A percentile compares a stretch with the other conserved stretches of the same genome.
phyloP scores from a whole-genome alignment of 2,329 filamentous ascomycete species.

The Diplodia sapinea region DNA sequence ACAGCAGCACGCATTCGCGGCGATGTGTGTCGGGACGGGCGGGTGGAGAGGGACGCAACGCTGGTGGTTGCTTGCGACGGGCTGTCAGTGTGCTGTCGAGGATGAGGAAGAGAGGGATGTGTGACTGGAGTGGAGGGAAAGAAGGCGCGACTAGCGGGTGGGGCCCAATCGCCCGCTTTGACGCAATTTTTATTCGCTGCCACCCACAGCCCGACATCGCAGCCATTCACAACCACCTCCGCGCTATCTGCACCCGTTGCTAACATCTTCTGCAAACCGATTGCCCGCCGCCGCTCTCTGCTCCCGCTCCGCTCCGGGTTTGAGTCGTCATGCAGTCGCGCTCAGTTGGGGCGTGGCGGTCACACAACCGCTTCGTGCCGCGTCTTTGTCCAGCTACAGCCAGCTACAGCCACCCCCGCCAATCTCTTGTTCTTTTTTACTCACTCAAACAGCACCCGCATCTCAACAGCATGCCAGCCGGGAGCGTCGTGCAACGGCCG shows the following conservation, averaged over 20 bases:
- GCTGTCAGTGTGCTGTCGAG: conserved; percentile 1
- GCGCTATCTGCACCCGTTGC: conserved; percentile 5
- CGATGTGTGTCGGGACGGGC: conserved; percentile 20
- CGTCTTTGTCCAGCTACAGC: background rate
- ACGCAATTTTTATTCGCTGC: conserved; percentile 5
- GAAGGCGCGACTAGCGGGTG: conserved; percentile 6
- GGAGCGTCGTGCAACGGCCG: background rate
- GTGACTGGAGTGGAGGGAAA: conserved; percentile 6
- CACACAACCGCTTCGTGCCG: background rate
- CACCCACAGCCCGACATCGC: conserved; percentile 8
- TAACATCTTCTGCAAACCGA: conserved; percentile 23
- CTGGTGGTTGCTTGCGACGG: conserved; percentile 12
- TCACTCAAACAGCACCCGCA: background rate
- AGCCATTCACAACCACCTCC: conserved; percentile 2
- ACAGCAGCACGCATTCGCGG: conserved; percentile 55
- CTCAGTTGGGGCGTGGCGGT: background rate
- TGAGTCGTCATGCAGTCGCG: background rate
- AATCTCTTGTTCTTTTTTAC: background rate
- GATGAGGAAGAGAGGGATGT: conserved; percentile 3
- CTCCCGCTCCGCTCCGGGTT: background rate
- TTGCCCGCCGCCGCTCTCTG: conserved; percentile 1
- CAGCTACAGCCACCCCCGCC: background rate
- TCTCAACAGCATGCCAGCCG: background rate
- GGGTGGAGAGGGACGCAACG: conserved; percentile 21
- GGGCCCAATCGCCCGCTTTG: conserved; percentile 8